These are phyloP conservation scores for Yamadazyma oceani DNA, from an alignment of 1,139 yeast genomes.

Conservation along the genomic window DNA sequence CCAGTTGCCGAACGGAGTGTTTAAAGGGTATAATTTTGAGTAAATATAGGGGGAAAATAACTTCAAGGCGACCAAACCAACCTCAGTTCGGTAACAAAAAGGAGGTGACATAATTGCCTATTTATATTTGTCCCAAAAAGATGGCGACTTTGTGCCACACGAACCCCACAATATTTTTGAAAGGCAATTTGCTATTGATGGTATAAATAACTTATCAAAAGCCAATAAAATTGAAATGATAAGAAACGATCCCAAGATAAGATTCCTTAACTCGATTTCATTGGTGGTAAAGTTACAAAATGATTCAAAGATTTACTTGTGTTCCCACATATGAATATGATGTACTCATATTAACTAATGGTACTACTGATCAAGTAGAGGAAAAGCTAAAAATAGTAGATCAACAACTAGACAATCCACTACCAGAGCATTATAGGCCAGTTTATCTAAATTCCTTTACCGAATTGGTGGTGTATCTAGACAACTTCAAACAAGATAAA, in stretches of 20 bases:
- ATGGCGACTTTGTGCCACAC: neutral
- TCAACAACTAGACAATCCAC: slow-evolving; percentile 24
- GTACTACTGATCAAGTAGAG: slow-evolving; percentile 33
- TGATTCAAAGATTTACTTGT: slow-evolving; percentile 41
- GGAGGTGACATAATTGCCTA: slow-evolving; percentile 1
- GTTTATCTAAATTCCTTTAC: slow-evolving; percentile 30
- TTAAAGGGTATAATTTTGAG: no score
- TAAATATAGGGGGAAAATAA: no score
- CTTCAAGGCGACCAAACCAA: no score
- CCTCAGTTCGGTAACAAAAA: no score
- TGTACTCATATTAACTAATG: slow-evolving; percentile 37
- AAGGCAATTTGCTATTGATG: slow-evolving; percentile 6
- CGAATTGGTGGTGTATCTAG: slow-evolving; percentile 22
- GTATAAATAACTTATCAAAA: slow-evolving; percentile 20
- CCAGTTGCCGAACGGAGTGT: no score
- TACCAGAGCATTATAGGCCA: slow-evolving; percentile 27
- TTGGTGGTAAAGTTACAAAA: no score
- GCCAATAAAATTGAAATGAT: slow-evolving; percentile 17
- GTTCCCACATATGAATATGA: slow-evolving; percentile 36
- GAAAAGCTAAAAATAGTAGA: slow-evolving; percentile 26
- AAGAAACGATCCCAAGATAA: slow-evolving; percentile 7
- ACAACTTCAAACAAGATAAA: slow-evolving; percentile 9
- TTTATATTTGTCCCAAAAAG: neutral
- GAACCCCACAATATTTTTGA: slow-evolving; percentile 7
- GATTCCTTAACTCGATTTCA: no score